Conservation (phyloP, 345 rosid species). For the Salix udensis region DNA sequence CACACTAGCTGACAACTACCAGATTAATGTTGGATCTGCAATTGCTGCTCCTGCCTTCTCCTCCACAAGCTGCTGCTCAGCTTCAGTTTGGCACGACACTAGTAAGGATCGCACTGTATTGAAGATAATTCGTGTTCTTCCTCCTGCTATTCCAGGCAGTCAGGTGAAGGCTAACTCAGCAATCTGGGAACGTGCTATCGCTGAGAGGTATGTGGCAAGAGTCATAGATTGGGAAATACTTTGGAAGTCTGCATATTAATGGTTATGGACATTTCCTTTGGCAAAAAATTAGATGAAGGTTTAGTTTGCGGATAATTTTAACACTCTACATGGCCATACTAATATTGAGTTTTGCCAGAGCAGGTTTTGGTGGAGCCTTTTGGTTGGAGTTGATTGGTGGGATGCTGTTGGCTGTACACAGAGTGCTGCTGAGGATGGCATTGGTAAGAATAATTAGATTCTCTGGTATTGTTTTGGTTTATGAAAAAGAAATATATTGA, state of each 20-base stretch:
- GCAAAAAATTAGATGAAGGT: background rate
- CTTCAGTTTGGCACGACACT: conserved; percentile 94
- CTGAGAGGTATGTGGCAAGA: conserved; percentile 69
- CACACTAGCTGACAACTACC: conserved; percentile 83
- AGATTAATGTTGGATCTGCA: conserved; percentile 91
- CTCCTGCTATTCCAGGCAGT: conserved; percentile 81
- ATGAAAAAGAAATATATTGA: background rate
- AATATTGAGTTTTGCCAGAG: conserved; percentile 20
- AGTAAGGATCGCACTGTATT: conserved; percentile 76
- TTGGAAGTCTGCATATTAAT: background rate
- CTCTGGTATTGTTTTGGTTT: background rate
- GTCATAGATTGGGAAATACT: background rate
- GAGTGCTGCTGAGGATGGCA: conserved; percentile 98
- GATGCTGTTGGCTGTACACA: conserved; percentile 99
- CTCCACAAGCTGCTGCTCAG: conserved; percentile 98
- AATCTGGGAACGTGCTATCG: conserved; percentile 95
- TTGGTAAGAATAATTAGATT: conserved; percentile 48
- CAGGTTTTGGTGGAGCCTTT: conserved; percentile 99
- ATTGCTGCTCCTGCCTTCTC: conserved; percentile 99
- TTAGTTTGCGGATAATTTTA: background rate
- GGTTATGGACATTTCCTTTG: background rate
- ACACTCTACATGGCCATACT: conserved; percentile 5
- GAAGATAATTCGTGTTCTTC: conserved; percentile 93
- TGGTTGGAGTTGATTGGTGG: conserved; percentile 99
- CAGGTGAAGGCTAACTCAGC: conserved; percentile 74